These are phyloP conservation scores for Thalia dealbata DNA, from an alignment of 176 grass and related monocot genomes.

Conservation along the genomic window DNA sequence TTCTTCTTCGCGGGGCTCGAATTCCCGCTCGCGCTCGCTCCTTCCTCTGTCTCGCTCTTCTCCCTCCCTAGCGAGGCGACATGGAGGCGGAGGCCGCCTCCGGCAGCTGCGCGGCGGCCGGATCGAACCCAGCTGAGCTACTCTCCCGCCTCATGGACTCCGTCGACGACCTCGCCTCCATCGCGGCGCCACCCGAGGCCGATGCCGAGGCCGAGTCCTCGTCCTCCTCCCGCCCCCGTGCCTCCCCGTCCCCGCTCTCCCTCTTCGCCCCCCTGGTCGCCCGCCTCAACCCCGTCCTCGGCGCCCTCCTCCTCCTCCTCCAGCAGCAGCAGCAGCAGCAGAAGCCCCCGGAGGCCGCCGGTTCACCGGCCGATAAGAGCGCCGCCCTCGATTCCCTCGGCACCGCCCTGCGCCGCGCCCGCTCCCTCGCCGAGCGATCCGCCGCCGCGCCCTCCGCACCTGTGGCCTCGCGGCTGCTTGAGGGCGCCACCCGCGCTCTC, in stretches of 20 bases:
- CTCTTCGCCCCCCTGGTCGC: constrained; percentile 2
- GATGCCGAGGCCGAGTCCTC: background rate
- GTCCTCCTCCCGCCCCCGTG: background rate
- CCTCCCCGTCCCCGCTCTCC: background rate
- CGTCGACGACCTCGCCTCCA: constrained; percentile 7
- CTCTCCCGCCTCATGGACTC: constrained; percentile 6
- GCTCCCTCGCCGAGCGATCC: background rate
- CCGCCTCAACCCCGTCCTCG: constrained; percentile 14
- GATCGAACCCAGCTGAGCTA: background rate
- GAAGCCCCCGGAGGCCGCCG: background rate
- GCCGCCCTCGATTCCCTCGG: constrained; percentile 5
- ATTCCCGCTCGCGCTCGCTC: background rate
- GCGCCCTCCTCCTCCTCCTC: background rate
- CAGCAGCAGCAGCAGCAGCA: background rate
- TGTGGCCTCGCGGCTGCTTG: background rate
- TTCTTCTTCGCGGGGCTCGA: background rate
- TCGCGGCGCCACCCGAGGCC: background rate
- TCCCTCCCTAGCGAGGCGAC: background rate
- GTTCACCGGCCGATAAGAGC: background rate
- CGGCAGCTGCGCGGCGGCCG: background rate
- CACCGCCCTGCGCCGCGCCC: constrained; percentile 13
- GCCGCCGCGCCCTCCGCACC: background rate
- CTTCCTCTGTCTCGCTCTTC: background rate
- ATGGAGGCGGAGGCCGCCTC: background rate
- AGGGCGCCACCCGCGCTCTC: constrained; percentile 1